Evolutionary conservation across 129 eudicot genomes (phyloP).

Genomic region (Ambrosia artemisiifolia): DNA sequence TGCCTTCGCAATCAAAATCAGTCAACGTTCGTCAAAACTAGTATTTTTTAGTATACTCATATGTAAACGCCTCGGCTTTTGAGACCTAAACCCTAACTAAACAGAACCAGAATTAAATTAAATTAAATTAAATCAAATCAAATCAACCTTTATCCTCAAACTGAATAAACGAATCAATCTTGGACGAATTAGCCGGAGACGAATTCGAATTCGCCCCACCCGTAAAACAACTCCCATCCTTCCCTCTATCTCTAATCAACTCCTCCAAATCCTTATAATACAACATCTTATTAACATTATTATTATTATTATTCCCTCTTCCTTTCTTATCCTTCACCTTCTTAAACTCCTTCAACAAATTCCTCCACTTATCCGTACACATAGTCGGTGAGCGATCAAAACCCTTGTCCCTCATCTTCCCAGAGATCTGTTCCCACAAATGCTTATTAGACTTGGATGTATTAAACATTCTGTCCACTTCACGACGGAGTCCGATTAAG

Average conservation of each 20-base stretch:
- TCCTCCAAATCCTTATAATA: conserved; percentile 50
- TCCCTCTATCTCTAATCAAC: conserved; percentile 42
- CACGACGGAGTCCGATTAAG: conserved; percentile 41
- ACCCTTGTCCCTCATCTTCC: conserved; percentile 47
- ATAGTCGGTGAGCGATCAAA: conserved; percentile 49
- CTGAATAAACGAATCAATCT: conserved; percentile 38
- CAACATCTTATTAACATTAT: conserved; percentile 34
- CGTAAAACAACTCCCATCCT: conserved; percentile 32
- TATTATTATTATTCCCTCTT: conserved; percentile 11
- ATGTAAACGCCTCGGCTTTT: no score
- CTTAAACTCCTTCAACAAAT: conserved; percentile 46
- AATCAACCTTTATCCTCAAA: conserved; percentile 46
- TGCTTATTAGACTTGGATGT: conserved; percentile 49
- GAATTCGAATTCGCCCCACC: background rate
- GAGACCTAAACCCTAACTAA: no score
- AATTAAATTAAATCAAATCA: no score
- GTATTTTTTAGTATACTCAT: no score
- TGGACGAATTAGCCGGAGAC: conserved; percentile 22
- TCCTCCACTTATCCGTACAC: conserved; percentile 59
- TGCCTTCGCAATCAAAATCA: no score
- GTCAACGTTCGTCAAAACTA: no score
- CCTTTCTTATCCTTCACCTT: conserved; percentile 39
- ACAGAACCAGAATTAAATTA: no score
- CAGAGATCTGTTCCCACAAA: conserved; percentile 53
- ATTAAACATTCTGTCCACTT: conserved; percentile 40